Evolutionary conservation across 2,329 filamentous ascomycete species (phyloP).

Genomic region (Periconia sp.): DNA sequence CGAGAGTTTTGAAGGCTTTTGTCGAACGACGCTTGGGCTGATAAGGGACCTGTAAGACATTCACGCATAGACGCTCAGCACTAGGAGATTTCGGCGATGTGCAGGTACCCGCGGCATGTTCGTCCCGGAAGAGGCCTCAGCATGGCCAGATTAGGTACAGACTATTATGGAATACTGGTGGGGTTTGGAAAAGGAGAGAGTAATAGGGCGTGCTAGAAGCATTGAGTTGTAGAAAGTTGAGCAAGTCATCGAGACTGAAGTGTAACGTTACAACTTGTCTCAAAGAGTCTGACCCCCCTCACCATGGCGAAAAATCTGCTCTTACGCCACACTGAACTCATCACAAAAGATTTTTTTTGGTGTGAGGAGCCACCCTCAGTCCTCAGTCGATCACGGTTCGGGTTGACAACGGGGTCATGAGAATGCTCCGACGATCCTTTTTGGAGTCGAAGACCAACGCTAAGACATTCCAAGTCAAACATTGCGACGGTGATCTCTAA

Average conservation of each 20-base stretch:
- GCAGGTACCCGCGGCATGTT: background rate
- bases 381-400: slow-evolving; percentile 1
- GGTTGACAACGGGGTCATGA: background rate
- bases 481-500: background rate
- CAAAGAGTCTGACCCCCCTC: background rate
- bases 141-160: background rate
- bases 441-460: background rate
- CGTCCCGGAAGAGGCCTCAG: background rate
- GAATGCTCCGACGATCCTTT: background rate
- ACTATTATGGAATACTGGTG: background rate
- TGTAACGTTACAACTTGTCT: background rate
- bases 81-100: background rate
- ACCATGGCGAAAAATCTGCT: background rate
- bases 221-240: background rate
- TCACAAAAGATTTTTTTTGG: background rate
- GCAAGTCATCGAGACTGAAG: background rate
- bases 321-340: background rate
- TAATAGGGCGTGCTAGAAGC: background rate
- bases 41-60: background rate
- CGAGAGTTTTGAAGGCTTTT: background rate
- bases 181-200: background rate
- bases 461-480: too few relatives aligned
- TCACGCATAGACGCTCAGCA: background rate
- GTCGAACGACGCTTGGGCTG: background rate
- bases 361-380: background rate